These are phyloP conservation scores for Beauveria sp. DNA, from an alignment of 2,329 filamentous ascomycete species.

Conservation along the genomic window DNA sequence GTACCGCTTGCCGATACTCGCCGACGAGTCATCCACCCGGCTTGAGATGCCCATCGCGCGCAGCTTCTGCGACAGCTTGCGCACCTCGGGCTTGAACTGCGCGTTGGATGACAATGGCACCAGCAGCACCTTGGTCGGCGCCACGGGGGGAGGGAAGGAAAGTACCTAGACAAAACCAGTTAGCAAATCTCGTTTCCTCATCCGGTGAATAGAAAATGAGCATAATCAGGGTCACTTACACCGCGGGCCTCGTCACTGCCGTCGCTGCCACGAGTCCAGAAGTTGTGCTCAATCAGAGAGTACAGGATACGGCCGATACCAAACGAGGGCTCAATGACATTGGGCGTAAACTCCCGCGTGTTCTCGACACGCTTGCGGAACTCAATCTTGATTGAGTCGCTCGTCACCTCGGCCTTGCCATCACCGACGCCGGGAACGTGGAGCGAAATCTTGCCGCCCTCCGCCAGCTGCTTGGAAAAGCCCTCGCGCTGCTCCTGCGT, in stretches of 20 bases:
- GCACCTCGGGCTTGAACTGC: constrained; percentile 71
- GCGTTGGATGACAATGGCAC: constrained; percentile 78
- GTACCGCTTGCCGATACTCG: constrained; percentile 91
- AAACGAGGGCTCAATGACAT: constrained; percentile 95
- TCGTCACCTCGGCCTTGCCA: constrained; percentile 71
- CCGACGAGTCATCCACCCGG: constrained; percentile 82
- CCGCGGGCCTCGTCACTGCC: constrained; percentile 68
- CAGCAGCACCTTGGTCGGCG: constrained; percentile 92
- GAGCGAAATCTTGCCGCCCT: constrained; percentile 67
- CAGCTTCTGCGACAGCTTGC: constrained; percentile 66
- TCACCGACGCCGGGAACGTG: constrained; percentile 59
- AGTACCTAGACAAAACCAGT: constrained; percentile 33
- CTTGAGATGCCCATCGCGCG: constrained; percentile 71
- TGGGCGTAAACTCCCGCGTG: constrained; percentile 84
- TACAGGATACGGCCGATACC: constrained; percentile 94
- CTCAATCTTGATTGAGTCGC: constrained; percentile 76
- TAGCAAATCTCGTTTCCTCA: constrained; percentile 2
- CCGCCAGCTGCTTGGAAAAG: constrained; percentile 64
- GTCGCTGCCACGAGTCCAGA: constrained; percentile 70
- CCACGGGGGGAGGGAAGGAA: constrained; percentile 55
- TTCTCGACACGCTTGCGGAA: constrained; percentile 77
- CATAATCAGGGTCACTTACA: constrained; percentile 47
- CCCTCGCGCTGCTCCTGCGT: constrained; percentile 76
- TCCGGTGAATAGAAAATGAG: neutral
- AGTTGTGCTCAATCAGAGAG: constrained; percentile 86